Base-by-base conservation (phyloP, 148 eudicot species). In the Silene latifolia region DNA sequence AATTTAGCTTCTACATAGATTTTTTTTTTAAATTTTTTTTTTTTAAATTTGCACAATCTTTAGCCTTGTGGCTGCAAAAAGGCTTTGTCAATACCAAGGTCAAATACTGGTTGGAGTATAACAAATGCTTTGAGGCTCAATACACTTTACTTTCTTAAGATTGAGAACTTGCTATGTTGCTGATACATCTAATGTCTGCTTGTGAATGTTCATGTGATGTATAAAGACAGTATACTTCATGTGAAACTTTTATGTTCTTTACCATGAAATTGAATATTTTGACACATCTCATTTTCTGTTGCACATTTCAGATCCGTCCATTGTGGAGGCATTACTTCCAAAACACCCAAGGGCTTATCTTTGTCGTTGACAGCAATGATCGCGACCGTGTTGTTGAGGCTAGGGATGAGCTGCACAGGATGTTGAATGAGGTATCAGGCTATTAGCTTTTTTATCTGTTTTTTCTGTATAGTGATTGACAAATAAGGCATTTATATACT, bases 281-380 rank as follows among this genome's bases (percentile, higher is more conserved):
- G 47, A 12, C 25, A 17, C 54, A 27, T 14, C 53, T 20, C 4
- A 24, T 20, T 21, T 39, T 67, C 25, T 21, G 2, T 15, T 54
- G 27, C 35, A n/a, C 21, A 47, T 35, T 70, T 71, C 82, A 80
- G 82, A 80, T 80, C 35, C 82, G 82, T 75, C 82, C 82, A 80
- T 71, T 80, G 82, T 80, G 82, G 82, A 80, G 82, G 75, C 82
- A 80, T 75, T 80, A 80, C 75, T 80, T 80, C 69, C 82, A 80
- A 70, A 80, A 80, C 61, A 80, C 82, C 75, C 82, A 80, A 70
- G 82, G 82, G 42, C 82, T 80, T 72, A 80, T 80, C 75, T 80
- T 80, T 71, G 82, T 80, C 75, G 78, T 80, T 63, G 82, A 80
- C 78, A 80, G 82, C 61, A 80, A 80, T 17, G 82, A 80, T 71